Conservation (phyloP, 2,329 filamentous ascomycete genomes). For the Sporothrix curviconia region DNA sequence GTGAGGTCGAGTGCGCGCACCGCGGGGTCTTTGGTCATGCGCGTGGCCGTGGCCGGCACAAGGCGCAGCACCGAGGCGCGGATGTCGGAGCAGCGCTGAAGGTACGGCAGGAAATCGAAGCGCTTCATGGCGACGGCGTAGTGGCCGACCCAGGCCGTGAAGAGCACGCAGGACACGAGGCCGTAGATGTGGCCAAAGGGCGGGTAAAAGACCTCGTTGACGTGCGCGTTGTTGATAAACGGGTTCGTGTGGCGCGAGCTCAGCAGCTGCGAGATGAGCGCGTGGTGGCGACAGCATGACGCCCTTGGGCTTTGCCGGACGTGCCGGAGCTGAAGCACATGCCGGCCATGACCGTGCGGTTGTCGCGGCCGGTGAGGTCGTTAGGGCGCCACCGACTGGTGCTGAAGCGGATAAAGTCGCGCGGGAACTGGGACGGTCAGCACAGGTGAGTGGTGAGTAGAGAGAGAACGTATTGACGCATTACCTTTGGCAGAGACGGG, state of each 20-base stretch:
- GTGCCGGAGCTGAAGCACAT: constrained; percentile 45
- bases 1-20: constrained; percentile 61
- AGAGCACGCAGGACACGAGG: constrained; percentile 37
- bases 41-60: constrained; percentile 69
- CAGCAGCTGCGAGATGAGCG: constrained; percentile 31
- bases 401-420: constrained; percentile 11
- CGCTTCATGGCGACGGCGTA: constrained; percentile 61
- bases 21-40: constrained; percentile 64
- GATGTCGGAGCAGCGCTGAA: constrained; percentile 60
- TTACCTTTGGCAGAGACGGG: neutral
- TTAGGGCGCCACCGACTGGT: constrained; percentile 1
- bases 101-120: constrained; percentile 68
- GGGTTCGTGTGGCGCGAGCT: constrained; percentile 31
- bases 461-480: neutral
- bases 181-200: constrained; percentile 43
- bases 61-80: constrained; percentile 59
- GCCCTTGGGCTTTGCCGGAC: constrained; percentile 42
- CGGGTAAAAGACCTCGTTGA: constrained; percentile 32
- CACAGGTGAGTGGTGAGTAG: neutral
- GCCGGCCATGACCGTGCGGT: constrained; percentile 11
- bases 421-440: neutral
- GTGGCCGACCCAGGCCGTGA: constrained; percentile 32
- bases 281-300: constrained; percentile 40
- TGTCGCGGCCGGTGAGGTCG: constrained; percentile 1
- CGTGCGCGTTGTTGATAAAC: constrained; percentile 21